These are phyloP conservation scores for Apiotrichum veenhuisii DNA, from an alignment of 1,284 basidiomycete species.

Conservation along the genomic window DNA sequence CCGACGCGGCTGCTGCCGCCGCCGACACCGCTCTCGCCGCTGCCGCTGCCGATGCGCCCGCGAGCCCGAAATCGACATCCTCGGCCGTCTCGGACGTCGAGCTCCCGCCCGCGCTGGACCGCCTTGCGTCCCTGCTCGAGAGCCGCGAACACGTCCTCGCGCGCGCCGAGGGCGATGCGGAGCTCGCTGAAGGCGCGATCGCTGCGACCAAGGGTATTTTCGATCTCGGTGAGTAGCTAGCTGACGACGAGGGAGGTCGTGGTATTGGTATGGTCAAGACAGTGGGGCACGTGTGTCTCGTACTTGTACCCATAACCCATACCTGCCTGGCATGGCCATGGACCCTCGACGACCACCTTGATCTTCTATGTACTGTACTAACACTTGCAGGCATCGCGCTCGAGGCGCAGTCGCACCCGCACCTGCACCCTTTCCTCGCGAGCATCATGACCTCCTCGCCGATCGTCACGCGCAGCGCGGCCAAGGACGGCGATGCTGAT, in stretches of 20 bases:
- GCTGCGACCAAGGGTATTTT: constrained; percentile 71
- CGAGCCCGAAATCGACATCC: no score
- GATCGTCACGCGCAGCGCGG: constrained; percentile 51
- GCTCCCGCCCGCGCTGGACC: constrained; percentile 10
- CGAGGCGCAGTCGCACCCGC: constrained; percentile 62
- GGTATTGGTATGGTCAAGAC: no score
- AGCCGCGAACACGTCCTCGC: constrained; percentile 32
- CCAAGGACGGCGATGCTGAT: constrained; percentile 20
- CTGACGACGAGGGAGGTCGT: no score
- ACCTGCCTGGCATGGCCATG: no score
- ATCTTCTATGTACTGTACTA: no score
- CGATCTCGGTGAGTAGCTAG: constrained; percentile 72
- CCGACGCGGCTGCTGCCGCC: background rate
- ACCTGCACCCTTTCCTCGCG: constrained; percentile 64
- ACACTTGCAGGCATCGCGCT: constrained; percentile 48
- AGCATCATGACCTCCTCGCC: constrained; percentile 61
- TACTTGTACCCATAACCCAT: no score
- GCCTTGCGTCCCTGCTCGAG: constrained; percentile 10
- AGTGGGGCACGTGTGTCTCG: no score
- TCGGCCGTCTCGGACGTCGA: background rate
- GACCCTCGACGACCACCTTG: no score
- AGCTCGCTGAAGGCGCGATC: constrained; percentile 61
- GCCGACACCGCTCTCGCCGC: background rate
- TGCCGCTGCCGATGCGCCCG: background rate
- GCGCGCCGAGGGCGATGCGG: constrained; percentile 53